Evolutionary conservation across 495 filamentous ascomycete species (phyloP), one percentile per base, ranked within the genome.

Genomic region (Trichocladium antarcticum): DNA sequence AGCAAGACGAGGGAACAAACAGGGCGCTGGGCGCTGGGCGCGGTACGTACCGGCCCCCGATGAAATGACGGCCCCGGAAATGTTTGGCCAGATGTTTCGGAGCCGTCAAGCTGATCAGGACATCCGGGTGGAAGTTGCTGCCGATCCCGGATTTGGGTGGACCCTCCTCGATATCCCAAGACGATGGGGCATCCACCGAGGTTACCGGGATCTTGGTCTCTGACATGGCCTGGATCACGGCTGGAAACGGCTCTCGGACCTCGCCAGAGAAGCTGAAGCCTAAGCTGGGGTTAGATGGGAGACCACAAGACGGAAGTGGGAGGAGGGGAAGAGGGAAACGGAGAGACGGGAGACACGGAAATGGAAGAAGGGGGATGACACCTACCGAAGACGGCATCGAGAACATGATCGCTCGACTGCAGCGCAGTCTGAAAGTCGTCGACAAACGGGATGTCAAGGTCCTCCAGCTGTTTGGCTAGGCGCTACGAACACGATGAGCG

Each of bases 261-360:
- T 88, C 79, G 10, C 88, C 89, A n/a, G 81, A 81, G 69, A 97
- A 97, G 57, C 84, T 89, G 74, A 97, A 98, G 35, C 89, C 80
- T 83, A 10, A 45, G 6, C 47, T 15, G 3, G 40, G 14, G 16
- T 49, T n/a, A 49, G 46, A 15, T 16, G 20, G 37, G n/a, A 14
- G 14, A 8, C 20, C 3, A 24, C 29, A 12, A 36, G 7, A 45
- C 7, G 21, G 19, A 27, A 44, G n/a, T 34, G 51, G 41, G 47
- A 17, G 15, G 21, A 32, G 37, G 45, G 4, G 47, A 38, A 45
- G 48, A 40, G 40, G 36, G n/a, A 34, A 42, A 44, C 17, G 66
- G 11, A 3, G 3, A 14, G 45, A 34, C 16, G 15, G 4, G 17
- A 10, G 21, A 8, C 2, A 8, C n/a, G 17, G 31, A 42, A 16